Base-by-base conservation (phyloP, 1,139 yeast species). In the Hansenula sp. region DNA sequence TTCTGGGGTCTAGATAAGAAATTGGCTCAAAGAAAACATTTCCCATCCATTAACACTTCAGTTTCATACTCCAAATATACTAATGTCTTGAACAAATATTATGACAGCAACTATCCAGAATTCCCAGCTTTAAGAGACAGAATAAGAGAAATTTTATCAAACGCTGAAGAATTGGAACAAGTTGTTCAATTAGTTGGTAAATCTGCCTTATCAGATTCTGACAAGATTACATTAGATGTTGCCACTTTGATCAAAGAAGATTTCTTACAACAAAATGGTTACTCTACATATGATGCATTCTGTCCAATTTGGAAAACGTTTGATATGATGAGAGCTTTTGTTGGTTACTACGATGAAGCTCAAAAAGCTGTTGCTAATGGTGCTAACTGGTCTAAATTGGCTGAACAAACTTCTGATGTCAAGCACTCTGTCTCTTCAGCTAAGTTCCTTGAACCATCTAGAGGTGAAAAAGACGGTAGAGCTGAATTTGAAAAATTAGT, bases 1-100 rank as follows among this genome's bases (percentile, higher is more conserved):
- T 92, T 94, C 75, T 92, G 99, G 99, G 99, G 99, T 69, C 77
- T 92, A 68, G 99, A 92, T 69, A 92, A 92, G 73, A 92, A 92
- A 68, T 79, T 92, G 61, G 98, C 99, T 21, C 99, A 92, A 77
- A 89, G 99, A 77, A 92, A 92, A 73, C 99, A 92, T 75, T 92
- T 92, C 88, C 99, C 99, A 57, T 90, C 97, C 36, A 87, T 92
- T 64, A 92, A 92, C 70, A 92, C 98, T 21, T 76, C 95, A 16
- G 90, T 87, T 32, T 92, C 98, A 19, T 92, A 94, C 70, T 92
- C 98, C 55, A 92, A 92, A 73, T 92, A 92, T 71, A 89, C 96
- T 45, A 84, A 73, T 59, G 86, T 88, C 37, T 78, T 92, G 68
- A 76, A 80, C 69, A 85, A 83, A 64, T 92, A 79, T 69, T 92